These are phyloP conservation scores for Pistacia atlantica DNA, from an alignment of 345 rosid species.

Conservation along the genomic window DNA sequence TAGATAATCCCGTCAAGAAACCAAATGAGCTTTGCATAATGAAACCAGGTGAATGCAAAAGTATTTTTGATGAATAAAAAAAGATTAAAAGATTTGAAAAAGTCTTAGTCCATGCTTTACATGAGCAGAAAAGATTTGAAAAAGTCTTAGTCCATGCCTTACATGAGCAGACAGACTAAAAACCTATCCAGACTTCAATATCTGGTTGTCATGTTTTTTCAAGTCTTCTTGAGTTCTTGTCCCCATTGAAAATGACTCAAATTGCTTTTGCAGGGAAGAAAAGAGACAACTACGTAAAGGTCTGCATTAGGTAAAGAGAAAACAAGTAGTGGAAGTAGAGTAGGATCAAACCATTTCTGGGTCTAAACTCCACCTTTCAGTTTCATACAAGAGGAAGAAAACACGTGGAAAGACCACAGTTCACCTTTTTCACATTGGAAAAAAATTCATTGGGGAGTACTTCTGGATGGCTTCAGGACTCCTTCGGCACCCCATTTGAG, in stretches of 20 bases:
- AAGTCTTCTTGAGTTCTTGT: not conserved
- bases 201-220: not conserved
- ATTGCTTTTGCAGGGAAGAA: not conserved
- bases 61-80: not conserved
- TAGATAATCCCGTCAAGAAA: not conserved
- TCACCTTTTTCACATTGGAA: not conserved
- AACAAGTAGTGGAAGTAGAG: constrained; percentile 7
- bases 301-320: not conserved
- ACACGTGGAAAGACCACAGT: not conserved
- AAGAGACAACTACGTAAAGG: constrained; percentile 9
- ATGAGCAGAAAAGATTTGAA: not conserved
- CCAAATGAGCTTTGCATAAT: not conserved
- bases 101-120: not conserved
- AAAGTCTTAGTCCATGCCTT: not conserved
- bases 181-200: not conserved
- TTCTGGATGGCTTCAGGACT: not conserved
- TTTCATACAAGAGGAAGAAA: not conserved
- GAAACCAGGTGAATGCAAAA: not conserved
- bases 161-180: not conserved
- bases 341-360: not conserved
- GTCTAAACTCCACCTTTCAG: not conserved
- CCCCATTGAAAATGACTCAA: constrained; percentile 24
- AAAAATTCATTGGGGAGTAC: not conserved
- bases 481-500: not conserved
- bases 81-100: not conserved